phyloP scores from a whole-genome alignment of 176 grass and related monocot genomes.

The Lolium perenne region DNA sequence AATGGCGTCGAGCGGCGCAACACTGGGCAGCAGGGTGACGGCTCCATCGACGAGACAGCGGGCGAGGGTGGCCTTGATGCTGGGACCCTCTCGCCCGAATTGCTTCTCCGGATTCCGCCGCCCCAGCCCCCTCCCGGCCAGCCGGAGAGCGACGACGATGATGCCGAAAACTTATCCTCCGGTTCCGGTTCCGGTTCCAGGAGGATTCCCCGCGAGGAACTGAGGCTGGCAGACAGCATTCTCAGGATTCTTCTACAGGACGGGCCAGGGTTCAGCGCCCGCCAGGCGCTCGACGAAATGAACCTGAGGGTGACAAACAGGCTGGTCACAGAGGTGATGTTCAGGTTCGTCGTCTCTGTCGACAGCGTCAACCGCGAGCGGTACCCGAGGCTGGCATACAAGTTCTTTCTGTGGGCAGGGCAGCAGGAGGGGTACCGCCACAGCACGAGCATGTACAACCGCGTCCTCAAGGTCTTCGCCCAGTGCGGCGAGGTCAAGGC shows the following conservation, averaged over 20 bases:
- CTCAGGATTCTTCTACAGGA: constrained; percentile 81
- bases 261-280: constrained; percentile 74
- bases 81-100: constrained; percentile 46
- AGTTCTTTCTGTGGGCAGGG: constrained; percentile 85
- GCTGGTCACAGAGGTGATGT: constrained; percentile 72
- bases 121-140: constrained; percentile 25
- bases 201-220: constrained; percentile 39
- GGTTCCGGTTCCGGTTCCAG: background rate
- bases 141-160: constrained; percentile 33
- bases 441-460: constrained; percentile 68
- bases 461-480: constrained; percentile 80
- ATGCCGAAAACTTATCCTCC: constrained; percentile 29
- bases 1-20: constrained; percentile 24
- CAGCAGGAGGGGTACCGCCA: constrained; percentile 70
- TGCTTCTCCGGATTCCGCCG: constrained; percentile 63
- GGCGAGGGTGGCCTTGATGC: constrained; percentile 37
- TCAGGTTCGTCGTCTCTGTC: constrained; percentile 59
- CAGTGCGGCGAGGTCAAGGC: constrained; percentile 83
- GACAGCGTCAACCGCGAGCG: constrained; percentile 57
- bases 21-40: constrained; percentile 6
- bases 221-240: constrained; percentile 54
- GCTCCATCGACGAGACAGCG: background rate
- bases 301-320: constrained; percentile 51
- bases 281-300: constrained; percentile 80
- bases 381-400: constrained; percentile 78